Evolutionary conservation across 192 early-diverging fungal species (phyloP).

Genomic region (Gaertneriomyces semiglobifer): DNA sequence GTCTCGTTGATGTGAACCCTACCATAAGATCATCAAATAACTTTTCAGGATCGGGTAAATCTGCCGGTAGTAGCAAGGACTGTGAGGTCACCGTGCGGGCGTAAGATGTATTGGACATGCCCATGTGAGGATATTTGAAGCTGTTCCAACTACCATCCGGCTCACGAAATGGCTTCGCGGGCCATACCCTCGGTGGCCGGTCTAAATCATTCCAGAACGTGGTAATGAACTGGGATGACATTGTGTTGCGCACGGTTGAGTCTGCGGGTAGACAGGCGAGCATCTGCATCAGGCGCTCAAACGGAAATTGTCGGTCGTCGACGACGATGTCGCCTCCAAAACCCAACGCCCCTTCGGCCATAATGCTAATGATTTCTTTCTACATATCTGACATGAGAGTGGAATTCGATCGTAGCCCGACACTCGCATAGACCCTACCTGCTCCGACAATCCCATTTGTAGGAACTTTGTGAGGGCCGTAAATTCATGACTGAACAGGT

Average conservation of each 20-base stretch:
- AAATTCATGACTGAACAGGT: neutral
- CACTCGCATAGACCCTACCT: neutral
- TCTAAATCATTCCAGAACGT: constrained; percentile 33
- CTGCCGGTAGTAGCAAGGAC: constrained; percentile 15
- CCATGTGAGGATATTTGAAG: constrained; percentile 34
- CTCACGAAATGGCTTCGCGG: constrained; percentile 30
- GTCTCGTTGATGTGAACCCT: neutral
- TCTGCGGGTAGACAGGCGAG: constrained; percentile 1
- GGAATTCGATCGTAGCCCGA: too few relatives aligned
- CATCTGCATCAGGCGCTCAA: constrained; percentile 6
- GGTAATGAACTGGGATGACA: constrained; percentile 10
- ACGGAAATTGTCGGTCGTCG: constrained; percentile 20
- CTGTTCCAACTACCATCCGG: constrained; percentile 42
- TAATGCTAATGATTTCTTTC: neutral
- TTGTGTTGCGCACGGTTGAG: neutral
- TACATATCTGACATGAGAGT: neutral
- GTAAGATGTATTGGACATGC: constrained; percentile 35
- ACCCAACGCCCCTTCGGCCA: neutral
- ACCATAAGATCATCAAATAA: constrained; percentile 25
- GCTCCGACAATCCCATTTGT: constrained; percentile 3
- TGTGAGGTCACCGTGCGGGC: constrained; percentile 31
- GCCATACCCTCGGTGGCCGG: constrained; percentile 33
- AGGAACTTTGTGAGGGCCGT: neutral
- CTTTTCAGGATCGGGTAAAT: constrained; percentile 29
- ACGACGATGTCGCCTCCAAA: constrained; percentile 7